phyloP scores from a whole-genome alignment of 208 protist species.

The Sergeia podlipaevii region DNA sequence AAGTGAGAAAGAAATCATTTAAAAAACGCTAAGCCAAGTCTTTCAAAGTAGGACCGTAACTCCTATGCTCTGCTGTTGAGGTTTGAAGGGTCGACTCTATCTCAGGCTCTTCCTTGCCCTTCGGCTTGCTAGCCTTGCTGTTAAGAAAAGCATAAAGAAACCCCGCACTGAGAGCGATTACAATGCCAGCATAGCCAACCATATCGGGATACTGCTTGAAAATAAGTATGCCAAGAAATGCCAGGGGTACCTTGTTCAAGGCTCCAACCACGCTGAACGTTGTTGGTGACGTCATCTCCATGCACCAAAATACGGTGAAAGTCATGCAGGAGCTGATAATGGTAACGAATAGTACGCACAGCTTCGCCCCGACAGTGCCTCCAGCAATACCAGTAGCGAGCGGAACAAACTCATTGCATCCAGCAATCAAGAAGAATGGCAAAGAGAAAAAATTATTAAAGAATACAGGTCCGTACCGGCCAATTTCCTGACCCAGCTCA shows the following conservation, averaged over 20 bases:
- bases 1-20: no score
- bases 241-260: constrained; percentile 82
- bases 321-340: constrained; percentile 71
- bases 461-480: constrained; percentile 79
- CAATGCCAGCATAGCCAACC: constrained; percentile 70
- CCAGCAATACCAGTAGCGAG: constrained; percentile 3
- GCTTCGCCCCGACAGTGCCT: constrained; percentile 8
- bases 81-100: no score
- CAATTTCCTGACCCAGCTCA: constrained; percentile 47
- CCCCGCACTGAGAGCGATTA: constrained; percentile 58
- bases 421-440: constrained; percentile 51
- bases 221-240: constrained; percentile 76
- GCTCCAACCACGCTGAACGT: constrained; percentile 85
- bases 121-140: constrained; percentile 23
- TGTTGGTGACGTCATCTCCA: constrained; percentile 86
- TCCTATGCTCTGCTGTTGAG: no score
- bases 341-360: constrained; percentile 45
- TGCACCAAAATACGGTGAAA: constrained; percentile 88
- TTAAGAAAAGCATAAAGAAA: constrained; percentile 75
- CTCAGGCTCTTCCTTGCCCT: constrained; percentile 5
- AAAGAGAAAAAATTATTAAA: constrained; percentile 88
- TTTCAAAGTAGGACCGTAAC: no score
- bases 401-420: constrained; percentile 5
- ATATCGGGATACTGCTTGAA: constrained; percentile 77
- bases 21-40: no score